Base-by-base conservation (phyloP, 208 protist species). In the Acanthamoeba healyi region DNA sequence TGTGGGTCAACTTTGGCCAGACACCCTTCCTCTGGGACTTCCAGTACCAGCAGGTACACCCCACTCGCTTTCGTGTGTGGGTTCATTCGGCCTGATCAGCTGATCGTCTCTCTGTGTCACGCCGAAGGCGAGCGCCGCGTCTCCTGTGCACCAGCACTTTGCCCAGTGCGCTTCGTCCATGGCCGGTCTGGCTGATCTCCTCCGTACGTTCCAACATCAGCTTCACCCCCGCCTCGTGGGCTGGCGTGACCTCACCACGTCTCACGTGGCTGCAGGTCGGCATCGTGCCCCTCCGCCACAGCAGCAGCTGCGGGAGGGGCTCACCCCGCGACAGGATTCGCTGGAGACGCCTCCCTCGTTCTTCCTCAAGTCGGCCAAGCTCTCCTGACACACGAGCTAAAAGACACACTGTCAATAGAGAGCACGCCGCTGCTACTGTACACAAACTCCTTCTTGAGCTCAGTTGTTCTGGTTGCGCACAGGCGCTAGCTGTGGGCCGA, bases 1-100 rank as follows among this genome's bases (percentile, higher is more conserved):
- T 91, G 15, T 91, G 32, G n/a, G 34, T 32, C 84, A 91, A 91
- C 54, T 91, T 91, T 26, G 84, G 84, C 10, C 84, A 91, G 84
- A 26, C 54, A 9, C 84, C 84, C 12, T 91, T 91, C 84, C 56
- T 91, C 0, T 91, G 84, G 84, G 84, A 91, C 84, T 91, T 91
- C 77, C 42, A 82, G 26, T 82, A 79, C 29, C 36, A 17, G 17
- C 56, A 29, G 61, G 61, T 67, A 29, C 29, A 6, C n/a, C 24
- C 29, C n/a, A 34, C 58, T 15, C 26, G 5, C 54, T 63, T n/a
- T 7, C 5, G 6, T 34, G 9, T 63, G 15, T 29, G 6, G 19
- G 15, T 63, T 32, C 4, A 6, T 29, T 67, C 42, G 34, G 9
- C 46, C n/a, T n/a, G 26, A 4, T 9, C 3, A 79, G 34, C 14